Base-by-base conservation (phyloP, 352 stramenopile species). In the Phytopythium kandeliae region DNA sequence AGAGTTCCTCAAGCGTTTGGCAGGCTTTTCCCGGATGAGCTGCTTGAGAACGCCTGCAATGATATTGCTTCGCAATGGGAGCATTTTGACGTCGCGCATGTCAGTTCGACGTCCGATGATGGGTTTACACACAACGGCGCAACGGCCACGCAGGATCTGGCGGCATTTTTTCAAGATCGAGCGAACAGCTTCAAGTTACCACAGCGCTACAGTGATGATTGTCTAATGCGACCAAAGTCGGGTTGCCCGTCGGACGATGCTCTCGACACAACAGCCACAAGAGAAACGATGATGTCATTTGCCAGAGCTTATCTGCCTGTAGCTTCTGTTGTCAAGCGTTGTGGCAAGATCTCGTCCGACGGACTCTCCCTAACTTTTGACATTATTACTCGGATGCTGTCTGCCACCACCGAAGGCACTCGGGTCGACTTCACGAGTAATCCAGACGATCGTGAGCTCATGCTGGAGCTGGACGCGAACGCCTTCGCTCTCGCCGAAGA, bases 401-500 rank as follows among this genome's bases (percentile, higher is more conserved):
- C 59, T 22, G 42, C 24, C 22, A 47, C 34, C 22, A 24, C 21
- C 12, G 21, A n/a, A 9, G 26, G 49, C 33, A 55, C 58, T 34
- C 38, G 34, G 7, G 40, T 22, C 33, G 11, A 25, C 24, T 42
- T 19, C 9, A 13, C 30, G 26, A 41, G 17, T 22, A 19, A 53
- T 19, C 1, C 10, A 4, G 19, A 43, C 9, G 48, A 31, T 12
- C 35, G 2, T 16, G 4, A 31, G 8, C 25, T 26, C 11, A 48
- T 48, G 16, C 8, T 33, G 25, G 56, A 36, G 2, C 26, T 49
- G 24, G 47, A 47, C 22, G 38, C 48, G 4, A 56, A 54, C 16
- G 41, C 51, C 5, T 58, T 78, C 17, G 3, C 58, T 17, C 15
- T 78, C 38, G 37, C 85, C 0, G 72, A 86, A 62, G 57, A 74